phyloP scores from a whole-genome alignment of 176 grass and related monocot genomes.

The Chloris gayana region DNA sequence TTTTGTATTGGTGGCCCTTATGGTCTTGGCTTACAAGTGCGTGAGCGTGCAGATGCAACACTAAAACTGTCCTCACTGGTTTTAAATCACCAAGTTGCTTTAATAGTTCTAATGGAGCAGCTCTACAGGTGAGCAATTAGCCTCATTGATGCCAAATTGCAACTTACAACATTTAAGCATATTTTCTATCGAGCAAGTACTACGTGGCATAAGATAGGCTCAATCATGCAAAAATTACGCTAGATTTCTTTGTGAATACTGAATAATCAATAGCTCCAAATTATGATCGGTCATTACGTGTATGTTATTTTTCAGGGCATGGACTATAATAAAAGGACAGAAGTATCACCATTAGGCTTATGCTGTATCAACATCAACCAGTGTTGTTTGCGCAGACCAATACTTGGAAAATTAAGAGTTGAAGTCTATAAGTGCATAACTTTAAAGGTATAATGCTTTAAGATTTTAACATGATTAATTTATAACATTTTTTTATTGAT shows the following conservation, averaged over 20 bases:
- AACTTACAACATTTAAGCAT: slow-evolving; percentile 2
- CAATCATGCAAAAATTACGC: slow-evolving; percentile 1
- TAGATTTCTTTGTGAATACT: neutral
- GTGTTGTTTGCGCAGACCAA: neutral
- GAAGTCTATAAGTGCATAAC: neutral
- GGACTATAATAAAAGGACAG: slow-evolving; percentile 92
- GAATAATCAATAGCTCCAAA: neutral
- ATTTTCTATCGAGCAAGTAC: neutral
- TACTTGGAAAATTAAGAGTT: neutral
- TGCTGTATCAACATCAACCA: neutral
- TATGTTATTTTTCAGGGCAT: slow-evolving; percentile 69
- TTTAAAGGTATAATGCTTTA: slow-evolving; percentile 4
- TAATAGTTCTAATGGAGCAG: slow-evolving; percentile 93
- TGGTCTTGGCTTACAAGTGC: slow-evolving; percentile 64
- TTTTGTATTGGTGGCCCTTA: slow-evolving; percentile 97
- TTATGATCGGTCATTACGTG: neutral
- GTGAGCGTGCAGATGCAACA: slow-evolving; percentile 66
- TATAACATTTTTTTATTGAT: neutral
- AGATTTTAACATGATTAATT: neutral
- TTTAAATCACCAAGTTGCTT: slow-evolving; percentile 90
- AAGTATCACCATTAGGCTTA: slow-evolving; percentile 87
- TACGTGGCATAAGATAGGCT: neutral
- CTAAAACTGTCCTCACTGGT: slow-evolving; percentile 84
- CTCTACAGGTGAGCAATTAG: slow-evolving; percentile 69
- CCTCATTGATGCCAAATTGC: slow-evolving; percentile 20